These are phyloP conservation scores for Pythium guiyangense DNA, from an alignment of 352 stramenopile species.

Conservation along the genomic window DNA sequence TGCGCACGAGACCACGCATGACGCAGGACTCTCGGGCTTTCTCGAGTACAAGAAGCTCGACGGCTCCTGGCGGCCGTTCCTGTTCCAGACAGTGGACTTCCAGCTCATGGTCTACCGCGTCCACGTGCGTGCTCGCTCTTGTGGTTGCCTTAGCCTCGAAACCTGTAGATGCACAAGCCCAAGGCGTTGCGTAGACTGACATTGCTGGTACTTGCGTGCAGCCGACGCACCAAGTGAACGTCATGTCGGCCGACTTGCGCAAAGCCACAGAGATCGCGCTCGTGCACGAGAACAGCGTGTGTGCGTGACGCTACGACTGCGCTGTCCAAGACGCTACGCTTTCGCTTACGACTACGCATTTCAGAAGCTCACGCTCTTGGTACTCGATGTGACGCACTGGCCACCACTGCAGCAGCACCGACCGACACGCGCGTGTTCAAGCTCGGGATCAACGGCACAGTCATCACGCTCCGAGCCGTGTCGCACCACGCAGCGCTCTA, in stretches of 20 bases:
- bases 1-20: background rate
- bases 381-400: background rate
- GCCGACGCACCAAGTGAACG: constrained; percentile 59
- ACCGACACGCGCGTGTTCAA: constrained; percentile 38
- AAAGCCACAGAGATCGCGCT: constrained; percentile 54
- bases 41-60: constrained; percentile 72
- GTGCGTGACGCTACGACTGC: background rate
- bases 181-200: no score
- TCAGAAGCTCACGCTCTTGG: background rate
- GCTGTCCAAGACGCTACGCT: background rate
- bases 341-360: no score
- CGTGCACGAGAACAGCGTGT: constrained; percentile 1
- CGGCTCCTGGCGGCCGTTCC: constrained; percentile 65
- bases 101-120: constrained; percentile 69
- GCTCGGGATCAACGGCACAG: constrained; percentile 61
- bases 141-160: no score
- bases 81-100: constrained; percentile 70
- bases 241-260: constrained; percentile 72
- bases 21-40: constrained; percentile 45
- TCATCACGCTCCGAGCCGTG: constrained; percentile 63
- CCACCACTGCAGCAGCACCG: constrained; percentile 13
- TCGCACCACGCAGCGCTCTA: constrained; percentile 60
- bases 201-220: constrained; percentile 4
- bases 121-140: constrained; percentile 60
- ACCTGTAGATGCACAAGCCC: background rate